Percentiles rank a stretch among this genome's conserved stretches.
Evolutionary conservation across 2,329 filamentous ascomycete genomes (phyloP).

Genomic region (Colletotrichum sp.): DNA sequence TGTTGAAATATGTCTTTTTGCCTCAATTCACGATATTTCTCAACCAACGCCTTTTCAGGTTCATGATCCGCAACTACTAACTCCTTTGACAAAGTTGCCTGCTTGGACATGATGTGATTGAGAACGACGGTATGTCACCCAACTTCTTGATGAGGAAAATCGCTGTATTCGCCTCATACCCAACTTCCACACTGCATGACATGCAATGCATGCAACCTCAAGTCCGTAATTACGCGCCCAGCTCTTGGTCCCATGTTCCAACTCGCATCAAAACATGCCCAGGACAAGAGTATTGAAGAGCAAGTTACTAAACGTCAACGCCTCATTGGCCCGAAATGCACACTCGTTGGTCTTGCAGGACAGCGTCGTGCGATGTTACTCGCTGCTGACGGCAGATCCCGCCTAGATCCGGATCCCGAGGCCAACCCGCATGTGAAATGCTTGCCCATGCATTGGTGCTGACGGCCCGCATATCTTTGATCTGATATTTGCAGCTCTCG

Average conservation of each 20-base stretch:
- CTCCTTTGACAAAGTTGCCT: background rate
- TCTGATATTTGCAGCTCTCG: background rate
- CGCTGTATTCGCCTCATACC: background rate
- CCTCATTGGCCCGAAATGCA: background rate
- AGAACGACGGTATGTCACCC: background rate
- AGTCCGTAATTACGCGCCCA: background rate
- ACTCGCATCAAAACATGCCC: background rate
- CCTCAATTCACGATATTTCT: rapidly evolving
- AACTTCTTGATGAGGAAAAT: background rate
- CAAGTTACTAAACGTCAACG: background rate
- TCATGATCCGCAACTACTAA: background rate
- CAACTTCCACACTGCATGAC: rapidly evolving
- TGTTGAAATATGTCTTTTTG: background rate
- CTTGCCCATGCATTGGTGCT: background rate
- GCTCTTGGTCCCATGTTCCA: background rate
- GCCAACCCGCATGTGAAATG: background rate
- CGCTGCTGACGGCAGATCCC: background rate
- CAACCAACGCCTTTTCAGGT: rapidly evolving
- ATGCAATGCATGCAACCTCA: background rate
- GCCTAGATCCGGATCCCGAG: background rate
- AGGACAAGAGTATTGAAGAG: background rate
- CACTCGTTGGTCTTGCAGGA: background rate
- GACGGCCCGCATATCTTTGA: background rate
- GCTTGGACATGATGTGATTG: background rate
- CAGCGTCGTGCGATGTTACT: background rate